Conservation (phyloP, 176 grass and related monocot genomes). For the Carex pumila region DNA sequence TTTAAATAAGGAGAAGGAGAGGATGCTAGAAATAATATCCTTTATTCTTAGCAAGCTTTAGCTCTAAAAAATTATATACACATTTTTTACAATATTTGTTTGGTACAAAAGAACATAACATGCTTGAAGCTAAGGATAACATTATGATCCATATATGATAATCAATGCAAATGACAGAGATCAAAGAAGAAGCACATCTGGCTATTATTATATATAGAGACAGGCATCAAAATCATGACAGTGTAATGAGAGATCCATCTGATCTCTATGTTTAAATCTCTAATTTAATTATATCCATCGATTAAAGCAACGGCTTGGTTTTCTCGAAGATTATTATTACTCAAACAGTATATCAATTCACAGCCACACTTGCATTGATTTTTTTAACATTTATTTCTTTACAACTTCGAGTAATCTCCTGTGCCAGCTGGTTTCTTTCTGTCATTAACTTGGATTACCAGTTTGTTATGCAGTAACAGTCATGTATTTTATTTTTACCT, state of each 20-base stretch:
- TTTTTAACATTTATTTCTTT: background rate
- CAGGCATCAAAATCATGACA: slow-evolving; percentile 20
- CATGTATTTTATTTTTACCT: background rate
- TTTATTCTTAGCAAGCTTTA: too few relatives aligned
- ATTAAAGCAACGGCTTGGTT: slow-evolving; percentile 1
- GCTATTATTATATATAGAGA: slow-evolving; percentile 13
- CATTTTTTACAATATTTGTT: too few relatives aligned
- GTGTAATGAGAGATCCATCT: slow-evolving; percentile 2
- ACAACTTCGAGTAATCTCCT: background rate
- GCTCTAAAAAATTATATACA: too few relatives aligned
- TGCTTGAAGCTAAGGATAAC: background rate
- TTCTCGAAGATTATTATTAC: background rate
- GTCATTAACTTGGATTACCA: slow-evolving; percentile 1
- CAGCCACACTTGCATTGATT: slow-evolving; percentile 2
- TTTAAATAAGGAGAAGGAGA: too few relatives aligned
- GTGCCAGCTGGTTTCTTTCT: slow-evolving; percentile 15
- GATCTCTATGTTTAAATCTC: slow-evolving; percentile 1
- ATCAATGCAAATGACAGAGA: slow-evolving; percentile 15
- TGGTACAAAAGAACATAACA: too few relatives aligned
- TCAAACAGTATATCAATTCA: background rate
- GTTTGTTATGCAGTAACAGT: background rate
- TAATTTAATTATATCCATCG: slow-evolving; percentile 14
- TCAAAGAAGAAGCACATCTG: slow-evolving; percentile 13
- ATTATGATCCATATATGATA: background rate
- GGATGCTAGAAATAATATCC: too few relatives aligned